These are phyloP conservation scores for Mycena latifolia DNA, from an alignment of 768 basidiomycete genomes.

Conservation along the genomic window DNA sequence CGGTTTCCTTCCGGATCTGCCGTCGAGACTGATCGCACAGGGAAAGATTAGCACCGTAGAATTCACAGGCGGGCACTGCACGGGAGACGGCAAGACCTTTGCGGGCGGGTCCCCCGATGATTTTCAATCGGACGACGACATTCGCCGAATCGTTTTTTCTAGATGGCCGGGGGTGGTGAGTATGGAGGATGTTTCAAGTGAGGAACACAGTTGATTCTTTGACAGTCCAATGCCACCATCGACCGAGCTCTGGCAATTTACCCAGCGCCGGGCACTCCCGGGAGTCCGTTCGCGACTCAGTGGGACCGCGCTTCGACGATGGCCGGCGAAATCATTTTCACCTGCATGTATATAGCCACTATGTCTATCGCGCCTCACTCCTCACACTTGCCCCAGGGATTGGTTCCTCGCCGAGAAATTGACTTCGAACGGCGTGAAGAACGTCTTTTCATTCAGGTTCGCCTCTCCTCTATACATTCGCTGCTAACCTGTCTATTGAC, in stretches of 20 bases:
- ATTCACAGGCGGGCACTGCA: constrained; percentile 56
- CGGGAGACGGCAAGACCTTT: constrained; percentile 58
- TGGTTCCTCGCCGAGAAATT: constrained; percentile 52
- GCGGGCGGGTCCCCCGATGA: constrained; percentile 50
- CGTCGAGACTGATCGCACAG: constrained; percentile 48
- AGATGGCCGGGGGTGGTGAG: constrained; percentile 53
- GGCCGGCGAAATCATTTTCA: constrained; percentile 56
- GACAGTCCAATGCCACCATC: constrained; percentile 53
- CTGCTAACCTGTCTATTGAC: too few relatives aligned
- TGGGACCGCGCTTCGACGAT: constrained; percentile 56
- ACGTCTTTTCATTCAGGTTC: constrained; percentile 52
- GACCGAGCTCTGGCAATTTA: constrained; percentile 51
- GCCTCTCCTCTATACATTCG: constrained; percentile 1
- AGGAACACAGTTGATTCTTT: not conserved
- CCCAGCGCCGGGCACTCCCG: constrained; percentile 47
- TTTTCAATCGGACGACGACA: constrained; percentile 55
- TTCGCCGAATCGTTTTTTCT: constrained; percentile 48
- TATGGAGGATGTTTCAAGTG: not conserved
- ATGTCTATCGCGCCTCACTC: too few relatives aligned
- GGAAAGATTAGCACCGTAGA: constrained; percentile 50
- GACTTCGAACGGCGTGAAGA: constrained; percentile 43
- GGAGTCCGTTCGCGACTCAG: constrained; percentile 53
- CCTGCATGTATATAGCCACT: constrained; percentile 53
- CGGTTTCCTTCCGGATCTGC: constrained; percentile 50
- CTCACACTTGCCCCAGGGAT: constrained; percentile 46